Conservation (phyloP, 108 stramenopile species). For the Nitzschia putrida region DNA sequence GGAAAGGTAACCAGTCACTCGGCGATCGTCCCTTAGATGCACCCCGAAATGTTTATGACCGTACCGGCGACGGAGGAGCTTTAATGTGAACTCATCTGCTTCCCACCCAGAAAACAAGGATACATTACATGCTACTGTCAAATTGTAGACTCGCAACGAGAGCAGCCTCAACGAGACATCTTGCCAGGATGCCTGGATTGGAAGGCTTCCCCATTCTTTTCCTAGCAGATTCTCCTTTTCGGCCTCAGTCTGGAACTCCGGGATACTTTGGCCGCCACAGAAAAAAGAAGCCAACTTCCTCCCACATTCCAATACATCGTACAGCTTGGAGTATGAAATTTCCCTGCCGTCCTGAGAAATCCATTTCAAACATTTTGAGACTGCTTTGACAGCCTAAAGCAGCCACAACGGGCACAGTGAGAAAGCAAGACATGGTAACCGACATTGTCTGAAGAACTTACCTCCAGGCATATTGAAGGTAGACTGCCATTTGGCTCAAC, state of each 20-base stretch:
- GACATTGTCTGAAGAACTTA: constrained; percentile 8
- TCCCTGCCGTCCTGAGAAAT: not conserved
- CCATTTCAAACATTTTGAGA: constrained; percentile 26
- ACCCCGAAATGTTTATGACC: constrained; percentile 67
- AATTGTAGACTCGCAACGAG: constrained; percentile 61
- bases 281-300: constrained; percentile 22
- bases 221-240: not conserved
- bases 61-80: constrained; percentile 45
- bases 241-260: constrained; percentile 1
- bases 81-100: constrained; percentile 60
- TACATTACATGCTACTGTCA: constrained; percentile 72
- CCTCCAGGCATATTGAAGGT: constrained; percentile 30
- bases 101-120: constrained; percentile 86
- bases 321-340: constrained; percentile 3
- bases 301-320: constrained; percentile 9
- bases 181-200: constrained; percentile 53
- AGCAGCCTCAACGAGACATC: constrained; percentile 37
- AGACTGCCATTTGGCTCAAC: constrained; percentile 28
- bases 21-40: constrained; percentile 38
- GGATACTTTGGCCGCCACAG: not conserved
- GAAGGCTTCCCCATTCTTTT: constrained; percentile 22
- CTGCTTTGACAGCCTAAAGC: constrained; percentile 15
- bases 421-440: not conserved
- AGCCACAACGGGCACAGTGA: not conserved
- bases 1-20: constrained; percentile 51